Evolutionary conservation across 2,329 filamentous ascomycete species (phyloP).

Genomic region (Peltaster fructicola): DNA sequence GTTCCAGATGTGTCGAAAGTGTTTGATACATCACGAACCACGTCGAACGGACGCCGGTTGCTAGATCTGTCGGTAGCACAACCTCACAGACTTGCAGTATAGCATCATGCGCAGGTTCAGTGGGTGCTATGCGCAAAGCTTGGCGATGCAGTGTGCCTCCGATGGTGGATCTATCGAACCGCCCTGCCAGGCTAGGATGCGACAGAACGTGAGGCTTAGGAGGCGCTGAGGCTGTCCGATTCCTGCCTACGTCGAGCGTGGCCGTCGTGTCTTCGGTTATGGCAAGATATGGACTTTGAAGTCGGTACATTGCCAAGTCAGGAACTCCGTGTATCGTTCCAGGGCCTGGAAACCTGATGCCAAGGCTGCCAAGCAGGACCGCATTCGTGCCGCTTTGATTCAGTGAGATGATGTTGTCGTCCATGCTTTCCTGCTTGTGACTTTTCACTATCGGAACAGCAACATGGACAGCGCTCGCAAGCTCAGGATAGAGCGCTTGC

Average conservation of each 20-base stretch:
- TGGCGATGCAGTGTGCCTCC: too few species aligned
- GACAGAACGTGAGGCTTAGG: too few species aligned
- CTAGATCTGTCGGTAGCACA: constrained; percentile 12
- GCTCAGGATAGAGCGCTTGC: constrained; percentile 11
- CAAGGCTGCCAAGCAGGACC: constrained; percentile 10
- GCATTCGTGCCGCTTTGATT: constrained; percentile 6
- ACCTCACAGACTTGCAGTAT: constrained; percentile 14
- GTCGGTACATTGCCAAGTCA: too few species aligned
- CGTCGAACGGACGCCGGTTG: constrained; percentile 8
- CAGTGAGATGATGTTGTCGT: constrained; percentile 12
- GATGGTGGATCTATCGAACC: too few species aligned
- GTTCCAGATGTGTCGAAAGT: constrained; percentile 6
- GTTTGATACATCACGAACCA: constrained; percentile 15
- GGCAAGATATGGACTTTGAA: too few species aligned
- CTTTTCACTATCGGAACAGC: constrained; percentile 11
- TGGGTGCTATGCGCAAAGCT: too few species aligned
- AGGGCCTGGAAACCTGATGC: constrained; percentile 13
- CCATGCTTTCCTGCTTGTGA: constrained; percentile 3
- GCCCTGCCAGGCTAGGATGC: too few species aligned
- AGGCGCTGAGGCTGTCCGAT: too few species aligned
- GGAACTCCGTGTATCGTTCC: too few species aligned
- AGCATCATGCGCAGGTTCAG: too few species aligned
- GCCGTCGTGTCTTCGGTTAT: too few species aligned
- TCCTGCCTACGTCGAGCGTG: too few species aligned
- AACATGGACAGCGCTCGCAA: constrained; percentile 4